Evolutionary conservation across 2,329 filamentous ascomycete species (phyloP), one percentile per base, ranked within the genome.

Genomic region (Sarocladium kiliense): DNA sequence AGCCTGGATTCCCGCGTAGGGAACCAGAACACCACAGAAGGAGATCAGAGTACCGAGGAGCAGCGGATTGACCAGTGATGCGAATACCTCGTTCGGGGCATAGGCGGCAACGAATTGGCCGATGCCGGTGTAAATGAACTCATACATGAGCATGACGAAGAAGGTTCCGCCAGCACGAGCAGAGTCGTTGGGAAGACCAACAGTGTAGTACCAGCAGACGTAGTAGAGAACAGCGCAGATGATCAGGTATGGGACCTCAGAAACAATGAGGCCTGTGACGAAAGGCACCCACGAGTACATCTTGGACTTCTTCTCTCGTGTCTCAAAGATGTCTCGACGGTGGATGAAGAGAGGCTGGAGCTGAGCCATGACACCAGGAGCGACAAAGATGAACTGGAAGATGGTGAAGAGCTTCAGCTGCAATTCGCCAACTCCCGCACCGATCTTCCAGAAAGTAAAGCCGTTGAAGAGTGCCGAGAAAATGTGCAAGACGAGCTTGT

Each of bases 11-110:
- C 78, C 76, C 0, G 63, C 62, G 59, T 86, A 89, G 0, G 87
- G 87, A 0, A 91, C 87, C 4, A 90, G 74, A 1, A 91, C 86
- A 58, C 88, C 88, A 61, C 87, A 91, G 73, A 92, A 91, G 1
- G 79, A 81, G 9, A 89, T 77, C 2, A 90, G 73, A 39, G 83
- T 66, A 63, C 77, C 75, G 55, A 85, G 69, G 11, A 85, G 54
- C 0, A 85, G 63, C 0, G 81, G 81, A 59, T 84, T 85, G 58
- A 77, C 75, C 3, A 85, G 72, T 0, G 79, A 72, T 0, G 82
- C 82, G 44, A 84, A 84, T 11, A 82, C 76, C 32, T 77, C 80
- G 58, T 82, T 85, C 0, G 82, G 82, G 0, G 81, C 78, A 57
- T 84, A 85, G 1, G 83, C 81, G 0, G 81, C 81, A n/a, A 85